Conservation (phyloP, 1,284 basidiomycete genomes). For the Ceratobasidium sp. region DNA sequence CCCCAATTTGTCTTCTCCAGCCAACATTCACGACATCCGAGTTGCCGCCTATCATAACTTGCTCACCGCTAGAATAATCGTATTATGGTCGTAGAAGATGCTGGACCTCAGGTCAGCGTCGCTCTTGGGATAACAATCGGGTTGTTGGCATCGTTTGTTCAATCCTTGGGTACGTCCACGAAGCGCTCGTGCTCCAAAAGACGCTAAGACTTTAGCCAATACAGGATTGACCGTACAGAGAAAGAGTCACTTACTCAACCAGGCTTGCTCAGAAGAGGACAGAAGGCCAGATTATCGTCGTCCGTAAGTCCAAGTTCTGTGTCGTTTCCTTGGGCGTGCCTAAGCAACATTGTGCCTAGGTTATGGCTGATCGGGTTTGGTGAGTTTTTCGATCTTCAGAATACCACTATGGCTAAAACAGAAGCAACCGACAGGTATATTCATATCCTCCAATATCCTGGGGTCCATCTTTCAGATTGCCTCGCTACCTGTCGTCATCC, state of each 20-base stretch:
- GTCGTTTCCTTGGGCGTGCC: not conserved
- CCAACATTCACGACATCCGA: conserved; percentile 23
- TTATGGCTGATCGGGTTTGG: conserved; percentile 87
- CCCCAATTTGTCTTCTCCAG: not conserved
- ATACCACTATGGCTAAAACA: not conserved
- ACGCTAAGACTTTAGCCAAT: conserved; percentile 3
- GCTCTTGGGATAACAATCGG: conserved; percentile 72
- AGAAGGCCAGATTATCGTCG: conserved; percentile 76
- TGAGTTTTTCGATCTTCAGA: conserved; percentile 46
- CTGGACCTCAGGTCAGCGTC: conserved; percentile 55
- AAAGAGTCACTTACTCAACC: conserved; percentile 91
- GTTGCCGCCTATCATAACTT: not conserved
- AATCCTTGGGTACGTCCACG: conserved; percentile 69
- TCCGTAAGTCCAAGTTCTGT: conserved; percentile 63
- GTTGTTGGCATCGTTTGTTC: conserved; percentile 86
- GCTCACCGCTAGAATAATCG: not conserved
- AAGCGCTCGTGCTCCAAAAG: not conserved
- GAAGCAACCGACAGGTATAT: conserved; percentile 58
- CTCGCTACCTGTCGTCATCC: conserved; percentile 89
- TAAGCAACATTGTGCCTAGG: conserved; percentile 51
- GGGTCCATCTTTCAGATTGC: conserved; percentile 96
- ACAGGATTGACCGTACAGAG: conserved; percentile 88
- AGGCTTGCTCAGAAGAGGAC: conserved; percentile 67
- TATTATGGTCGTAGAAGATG: conserved; percentile 33
- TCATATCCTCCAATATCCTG: conserved; percentile 87